Base-by-base conservation (phyloP, 2,329 filamentous ascomycete species). In the Aspergillus pseudoglaucus region DNA sequence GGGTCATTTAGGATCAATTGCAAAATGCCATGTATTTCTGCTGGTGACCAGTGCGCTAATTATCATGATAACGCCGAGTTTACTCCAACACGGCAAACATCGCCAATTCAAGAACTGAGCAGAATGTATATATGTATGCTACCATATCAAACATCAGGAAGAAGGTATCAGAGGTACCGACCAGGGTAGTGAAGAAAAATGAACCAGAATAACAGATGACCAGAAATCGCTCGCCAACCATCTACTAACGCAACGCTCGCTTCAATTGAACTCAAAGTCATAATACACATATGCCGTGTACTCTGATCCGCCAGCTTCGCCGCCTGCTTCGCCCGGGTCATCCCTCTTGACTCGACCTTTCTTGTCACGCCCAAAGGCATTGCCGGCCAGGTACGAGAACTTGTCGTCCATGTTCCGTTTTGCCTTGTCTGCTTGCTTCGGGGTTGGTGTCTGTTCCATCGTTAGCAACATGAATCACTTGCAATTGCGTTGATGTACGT, bases 211-310 rank as follows among this genome's bases (percentile, higher is more conserved):
- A 30, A 12, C 25, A 30, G 9, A 39, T 22, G 37, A 39, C 15
- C 17, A 17, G 17, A 39, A 17, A 39, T 14, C 37, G 18, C 17
- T 12, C 18, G 37, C 17, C 37, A 39, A 18, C 37, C 8, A 22
- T 39, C 10, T 20, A 12, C 37, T 10, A 37, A 37, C 14, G 15
- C 37, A 39, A 22, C 17, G 37, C 17, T 8, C 14, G n/a, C 37
- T 12, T 39, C 32, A 80, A 59, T 73, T 70, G 56, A 97, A 83
- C 64, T 93, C 88, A 65, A 97, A 87, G 66, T 95, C 88, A 72
- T 97, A 98, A 75, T 90, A 96, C 64, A 97, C 93, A 71, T 94
- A 98, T 37, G 93, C 86, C 51, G 89, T 93, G 74, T 97, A 98
- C 67, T 96, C 90, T 58, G 81, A 77, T 46, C 84, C 84, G 4